phyloP scores from a whole-genome alignment of 352 stramenopile genomes.

The Pilasporangium apinafurcum region DNA sequence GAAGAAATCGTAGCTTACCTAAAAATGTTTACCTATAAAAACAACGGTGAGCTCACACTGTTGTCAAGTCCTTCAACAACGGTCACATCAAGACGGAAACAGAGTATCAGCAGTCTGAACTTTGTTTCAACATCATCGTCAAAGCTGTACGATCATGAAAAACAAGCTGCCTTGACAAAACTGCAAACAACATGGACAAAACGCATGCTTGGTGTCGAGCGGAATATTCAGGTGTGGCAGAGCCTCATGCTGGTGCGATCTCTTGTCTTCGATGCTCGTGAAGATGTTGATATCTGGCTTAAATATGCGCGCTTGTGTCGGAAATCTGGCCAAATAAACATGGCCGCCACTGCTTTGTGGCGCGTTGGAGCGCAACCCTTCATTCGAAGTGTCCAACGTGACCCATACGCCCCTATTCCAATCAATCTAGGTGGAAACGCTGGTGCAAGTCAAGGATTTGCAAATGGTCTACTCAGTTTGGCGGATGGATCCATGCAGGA shows the following conservation, averaged over 20 bases:
- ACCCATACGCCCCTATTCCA: conserved; percentile 55
- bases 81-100: conserved; percentile 38
- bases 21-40: conserved; percentile 70
- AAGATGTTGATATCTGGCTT: conserved; percentile 93
- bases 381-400: conserved; percentile 67
- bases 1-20: conserved; percentile 87
- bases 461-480: conserved; percentile 44
- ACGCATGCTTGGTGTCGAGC: conserved; percentile 92
- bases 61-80: conserved; percentile 34
- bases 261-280: conserved; percentile 83
- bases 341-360: conserved; percentile 78
- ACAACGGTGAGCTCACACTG: conserved; percentile 74
- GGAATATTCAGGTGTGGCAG: conserved; percentile 92
- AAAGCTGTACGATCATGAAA: conserved; percentile 68
- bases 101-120: conserved; percentile 77
- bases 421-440: conserved; percentile 60
- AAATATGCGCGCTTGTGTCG: conserved; percentile 91
- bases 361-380: conserved; percentile 76
- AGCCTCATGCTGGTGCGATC: conserved; percentile 94
- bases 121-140: conserved; percentile 72
- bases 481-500: conserved; percentile 67
- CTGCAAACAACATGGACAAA: conserved; percentile 80
- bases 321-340: conserved; percentile 85
- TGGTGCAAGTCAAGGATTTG: conserved; percentile 39
- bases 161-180: conserved; percentile 62